phyloP scores from a whole-genome alignment of 148 eudicot genomes.

The Nepenthes gracilis region DNA sequence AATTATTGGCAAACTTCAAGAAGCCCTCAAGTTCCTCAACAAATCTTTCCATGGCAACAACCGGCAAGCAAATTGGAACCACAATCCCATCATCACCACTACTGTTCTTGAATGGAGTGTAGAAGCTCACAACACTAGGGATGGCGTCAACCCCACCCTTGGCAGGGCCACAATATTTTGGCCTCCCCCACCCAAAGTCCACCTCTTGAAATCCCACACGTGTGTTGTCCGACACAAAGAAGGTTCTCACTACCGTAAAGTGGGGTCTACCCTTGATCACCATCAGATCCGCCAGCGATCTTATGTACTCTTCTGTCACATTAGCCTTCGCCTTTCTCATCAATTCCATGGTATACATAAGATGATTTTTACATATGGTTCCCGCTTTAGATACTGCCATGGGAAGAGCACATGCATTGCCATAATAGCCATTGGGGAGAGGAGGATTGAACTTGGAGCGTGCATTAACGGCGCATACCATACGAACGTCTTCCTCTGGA shows the following conservation, averaged over 20 bases:
- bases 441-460: background rate
- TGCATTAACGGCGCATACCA: background rate
- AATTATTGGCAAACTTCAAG: no score
- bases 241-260: slow-evolving; percentile 1
- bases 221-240: background rate
- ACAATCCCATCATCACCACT: slow-evolving; percentile 2
- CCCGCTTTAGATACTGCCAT: background rate
- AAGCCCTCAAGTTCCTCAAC: background rate
- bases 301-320: slow-evolving; percentile 7
- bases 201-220: background rate
- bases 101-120: background rate
- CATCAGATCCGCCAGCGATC: slow-evolving; percentile 4
- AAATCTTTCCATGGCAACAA: slow-evolving; percentile 2
- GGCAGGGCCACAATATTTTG: slow-evolving; percentile 1
- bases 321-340: slow-evolving; percentile 1
- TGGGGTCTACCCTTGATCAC: background rate
- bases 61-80: slow-evolving; percentile 8
- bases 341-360: background rate
- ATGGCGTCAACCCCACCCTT: background rate
- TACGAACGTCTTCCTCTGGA: background rate
- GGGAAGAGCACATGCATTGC: slow-evolving; percentile 2
- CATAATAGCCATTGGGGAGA: background rate
- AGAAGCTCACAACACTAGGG: slow-evolving; percentile 1
- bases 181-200: slow-evolving; percentile 5
- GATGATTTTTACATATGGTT: background rate